Percentiles rank a stretch among this genome's conserved stretches.
Conservation (phyloP, 169 alveolate species). For the Plasmodium malariae region DNA sequence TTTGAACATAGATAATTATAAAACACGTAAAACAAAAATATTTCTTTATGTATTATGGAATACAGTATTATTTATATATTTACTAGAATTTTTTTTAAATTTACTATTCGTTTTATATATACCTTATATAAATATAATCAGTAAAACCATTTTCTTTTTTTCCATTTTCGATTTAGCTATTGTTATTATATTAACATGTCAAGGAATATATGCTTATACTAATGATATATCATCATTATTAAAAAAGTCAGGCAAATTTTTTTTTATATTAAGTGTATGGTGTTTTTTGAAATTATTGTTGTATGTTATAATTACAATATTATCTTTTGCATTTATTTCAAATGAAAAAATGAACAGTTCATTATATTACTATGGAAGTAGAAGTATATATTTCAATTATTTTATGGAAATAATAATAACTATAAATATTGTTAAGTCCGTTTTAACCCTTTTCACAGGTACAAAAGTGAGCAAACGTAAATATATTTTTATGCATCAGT, state of each 20-base stretch:
- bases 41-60: constrained; percentile 53
- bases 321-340: constrained; percentile 15
- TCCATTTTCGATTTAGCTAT: constrained; percentile 32
- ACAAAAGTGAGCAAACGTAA: neutral
- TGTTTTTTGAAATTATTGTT: constrained; percentile 53
- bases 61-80: constrained; percentile 30
- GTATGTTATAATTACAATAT: constrained; percentile 9
- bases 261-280: constrained; percentile 64
- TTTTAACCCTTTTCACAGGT: constrained; percentile 73
- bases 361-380: constrained; percentile 5
- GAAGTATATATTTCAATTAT: constrained; percentile 35
- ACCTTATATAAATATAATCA: constrained; percentile 28
- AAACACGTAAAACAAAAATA: constrained; percentile 37
- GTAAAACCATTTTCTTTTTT: constrained; percentile 34
- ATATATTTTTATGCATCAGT: neutral
- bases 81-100: constrained; percentile 33
- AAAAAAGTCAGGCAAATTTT: constrained; percentile 30
- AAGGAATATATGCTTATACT: constrained; percentile 43
- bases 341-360: constrained; percentile 11
- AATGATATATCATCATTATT: constrained; percentile 27
- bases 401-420: constrained; percentile 57
- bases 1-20: constrained; percentile 45
- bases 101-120: constrained; percentile 24
- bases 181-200: constrained; percentile 42
- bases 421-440: constrained; percentile 29